A percentile compares a stretch with the other conserved stretches of the same genome.
Conservation (phyloP, 257 asterid species). For the Henckelia pumila region DNA sequence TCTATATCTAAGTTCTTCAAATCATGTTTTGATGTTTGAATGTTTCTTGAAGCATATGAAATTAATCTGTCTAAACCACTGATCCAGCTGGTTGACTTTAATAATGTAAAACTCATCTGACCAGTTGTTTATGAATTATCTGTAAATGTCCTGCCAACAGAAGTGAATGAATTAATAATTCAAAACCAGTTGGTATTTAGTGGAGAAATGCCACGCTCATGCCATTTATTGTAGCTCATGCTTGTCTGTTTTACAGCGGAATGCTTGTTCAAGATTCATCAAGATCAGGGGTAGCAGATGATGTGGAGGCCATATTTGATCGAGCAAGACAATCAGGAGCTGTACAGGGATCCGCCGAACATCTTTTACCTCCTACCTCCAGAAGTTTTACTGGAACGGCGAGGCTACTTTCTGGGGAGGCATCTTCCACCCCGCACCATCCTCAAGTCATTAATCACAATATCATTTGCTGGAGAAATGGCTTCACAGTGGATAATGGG, state of each 20-base stretch:
- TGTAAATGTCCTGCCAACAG: too few species aligned
- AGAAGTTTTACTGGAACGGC: constrained; percentile 74
- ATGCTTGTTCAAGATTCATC: constrained; percentile 86
- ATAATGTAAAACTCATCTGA: too few species aligned
- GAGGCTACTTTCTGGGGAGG: constrained; percentile 72
- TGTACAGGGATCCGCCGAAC: constrained; percentile 50
- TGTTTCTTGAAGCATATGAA: too few species aligned
- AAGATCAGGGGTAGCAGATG: constrained; percentile 26
- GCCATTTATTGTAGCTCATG: constrained; percentile 19
- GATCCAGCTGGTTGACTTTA: too few species aligned
- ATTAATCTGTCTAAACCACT: too few species aligned
- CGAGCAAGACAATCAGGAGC: constrained; percentile 69
- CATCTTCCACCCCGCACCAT: constrained; percentile 47
- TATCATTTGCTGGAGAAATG: constrained; percentile 75
- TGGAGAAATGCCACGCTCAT: too few species aligned
- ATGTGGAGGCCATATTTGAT: constrained; percentile 62
- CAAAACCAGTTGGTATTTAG: too few species aligned
- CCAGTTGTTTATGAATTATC: too few species aligned
- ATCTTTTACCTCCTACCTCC: constrained; percentile 55
- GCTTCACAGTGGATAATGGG: constrained; percentile 79
- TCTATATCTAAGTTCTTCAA: too few species aligned
- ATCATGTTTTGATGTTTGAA: too few species aligned
- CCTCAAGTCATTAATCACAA: constrained; percentile 51
- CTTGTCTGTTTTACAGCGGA: constrained; percentile 46
- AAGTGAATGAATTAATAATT: too few species aligned